phyloP scores from a whole-genome alignment of 2,329 filamentous ascomycete species.

The Trichophyton schoenleinii region DNA sequence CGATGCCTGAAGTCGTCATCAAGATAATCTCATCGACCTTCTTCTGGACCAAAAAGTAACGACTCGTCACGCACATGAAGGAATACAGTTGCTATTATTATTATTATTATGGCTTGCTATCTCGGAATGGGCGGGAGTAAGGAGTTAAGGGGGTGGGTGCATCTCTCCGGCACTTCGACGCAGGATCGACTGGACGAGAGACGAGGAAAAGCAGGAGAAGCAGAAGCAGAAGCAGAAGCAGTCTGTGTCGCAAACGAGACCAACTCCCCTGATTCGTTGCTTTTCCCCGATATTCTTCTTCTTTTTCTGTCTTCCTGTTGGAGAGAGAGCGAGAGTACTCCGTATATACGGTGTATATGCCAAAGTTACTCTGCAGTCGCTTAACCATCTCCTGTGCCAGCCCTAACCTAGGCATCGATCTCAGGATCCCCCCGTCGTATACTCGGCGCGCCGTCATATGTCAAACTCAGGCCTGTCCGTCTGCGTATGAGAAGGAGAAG shows the following conservation, averaged over 20 bases:
- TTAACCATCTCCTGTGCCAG: not conserved
- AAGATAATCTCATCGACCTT: not conserved
- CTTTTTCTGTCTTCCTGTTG: not conserved
- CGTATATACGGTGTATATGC: too few relatives aligned
- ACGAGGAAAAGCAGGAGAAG: not conserved
- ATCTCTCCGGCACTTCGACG: not conserved
- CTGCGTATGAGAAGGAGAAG: not conserved
- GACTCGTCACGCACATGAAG: too few relatives aligned
- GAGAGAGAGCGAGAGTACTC: too few relatives aligned
- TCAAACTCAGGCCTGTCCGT: too few relatives aligned
- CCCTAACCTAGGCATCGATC: not conserved
- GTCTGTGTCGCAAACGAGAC: not conserved
- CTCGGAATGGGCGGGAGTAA: not conserved
- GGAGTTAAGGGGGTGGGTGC: too few relatives aligned
- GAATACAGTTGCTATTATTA: not conserved
- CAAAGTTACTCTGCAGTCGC: slow-evolving; percentile 1
- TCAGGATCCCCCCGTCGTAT: not conserved
- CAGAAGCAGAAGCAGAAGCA: not conserved
- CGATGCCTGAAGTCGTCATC: slow-evolving; percentile 2
- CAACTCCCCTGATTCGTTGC: not conserved
- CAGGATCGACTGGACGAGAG: not conserved
- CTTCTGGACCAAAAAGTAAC: too few relatives aligned
- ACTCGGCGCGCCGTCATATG: too few relatives aligned
- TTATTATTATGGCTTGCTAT: not conserved
- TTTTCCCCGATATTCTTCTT: not conserved